Conservation (phyloP, 179 eudicot genomes). For the Dionaea muscipula region DNA sequence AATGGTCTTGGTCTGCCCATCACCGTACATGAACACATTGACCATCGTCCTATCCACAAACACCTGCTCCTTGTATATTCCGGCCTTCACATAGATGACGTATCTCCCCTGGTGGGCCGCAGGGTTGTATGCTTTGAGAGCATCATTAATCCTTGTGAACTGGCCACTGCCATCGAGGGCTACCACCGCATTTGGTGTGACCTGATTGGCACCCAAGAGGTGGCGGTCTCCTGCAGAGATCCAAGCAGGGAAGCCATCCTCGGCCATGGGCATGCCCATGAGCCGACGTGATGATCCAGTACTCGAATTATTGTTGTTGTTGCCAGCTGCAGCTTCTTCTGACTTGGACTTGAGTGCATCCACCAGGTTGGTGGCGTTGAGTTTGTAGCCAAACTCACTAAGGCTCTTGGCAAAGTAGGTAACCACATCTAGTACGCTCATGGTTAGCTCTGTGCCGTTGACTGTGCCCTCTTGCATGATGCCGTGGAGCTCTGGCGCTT, state of each 20-base stretch:
- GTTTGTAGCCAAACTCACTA: slow-evolving; percentile 5
- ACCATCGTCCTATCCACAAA: slow-evolving; percentile 21
- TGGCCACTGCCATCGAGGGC: slow-evolving; percentile 61
- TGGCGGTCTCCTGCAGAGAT: slow-evolving; percentile 36
- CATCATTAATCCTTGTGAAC: slow-evolving; percentile 36
- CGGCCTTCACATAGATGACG: slow-evolving; percentile 47
- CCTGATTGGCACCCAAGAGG: slow-evolving; percentile 18
- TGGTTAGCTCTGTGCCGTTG: slow-evolving; percentile 21
- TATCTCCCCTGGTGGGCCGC: slow-evolving; percentile 30
- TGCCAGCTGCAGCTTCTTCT: not conserved
- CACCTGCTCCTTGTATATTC: slow-evolving; percentile 38
- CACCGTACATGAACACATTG: slow-evolving; percentile 68
- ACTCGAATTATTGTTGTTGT: too few relatives aligned
- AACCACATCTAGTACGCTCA: slow-evolving; percentile 25
- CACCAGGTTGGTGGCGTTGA: slow-evolving; percentile 12
- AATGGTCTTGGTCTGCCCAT: slow-evolving; percentile 47
- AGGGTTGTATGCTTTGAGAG: slow-evolving; percentile 37
- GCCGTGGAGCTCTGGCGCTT: slow-evolving; percentile 18
- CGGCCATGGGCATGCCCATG: slow-evolving; percentile 15
- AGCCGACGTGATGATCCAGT: too few relatives aligned
- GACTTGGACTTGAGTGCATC: not conserved
- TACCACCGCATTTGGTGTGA: slow-evolving; percentile 45
- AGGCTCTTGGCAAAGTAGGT: slow-evolving; percentile 21
- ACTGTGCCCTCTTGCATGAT: slow-evolving; percentile 18
- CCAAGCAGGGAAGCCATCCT: slow-evolving; percentile 39